Percentiles rank a stretch among this genome's conserved stretches.
Conservation (phyloP, 2,329 filamentous ascomycete species). For the Aspergillus terreus region DNA sequence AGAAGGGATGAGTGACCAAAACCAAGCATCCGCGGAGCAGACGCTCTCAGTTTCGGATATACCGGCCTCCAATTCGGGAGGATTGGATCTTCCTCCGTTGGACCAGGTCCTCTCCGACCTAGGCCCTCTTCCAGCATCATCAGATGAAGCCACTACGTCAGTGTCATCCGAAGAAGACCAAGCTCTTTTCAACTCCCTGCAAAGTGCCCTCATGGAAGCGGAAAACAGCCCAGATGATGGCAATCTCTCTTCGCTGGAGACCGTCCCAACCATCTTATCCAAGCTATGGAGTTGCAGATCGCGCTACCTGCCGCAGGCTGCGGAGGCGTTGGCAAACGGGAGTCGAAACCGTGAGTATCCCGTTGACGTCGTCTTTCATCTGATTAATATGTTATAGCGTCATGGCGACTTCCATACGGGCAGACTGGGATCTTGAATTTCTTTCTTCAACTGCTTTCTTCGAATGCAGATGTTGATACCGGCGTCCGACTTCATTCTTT, state of each 20-base stretch:
- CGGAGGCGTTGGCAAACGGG: constrained; percentile 39
- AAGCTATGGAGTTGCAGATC: constrained; percentile 37
- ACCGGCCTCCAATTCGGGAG: background rate
- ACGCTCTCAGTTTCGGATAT: background rate
- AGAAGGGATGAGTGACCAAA: background rate
- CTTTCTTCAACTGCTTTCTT: constrained; percentile 38
- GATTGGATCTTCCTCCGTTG: constrained; percentile 23
- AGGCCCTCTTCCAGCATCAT: constrained; percentile 15
- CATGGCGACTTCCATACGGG: constrained; percentile 38
- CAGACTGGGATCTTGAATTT: constrained; percentile 39
- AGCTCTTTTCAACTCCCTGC: constrained; percentile 32
- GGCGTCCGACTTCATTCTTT: constrained; percentile 38
- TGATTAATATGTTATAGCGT: constrained; percentile 24
- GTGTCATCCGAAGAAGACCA: constrained; percentile 28
- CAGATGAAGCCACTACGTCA: constrained; percentile 7
- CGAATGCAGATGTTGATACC: constrained; percentile 25
- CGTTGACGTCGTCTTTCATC: background rate
- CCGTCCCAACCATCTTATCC: constrained; percentile 26
- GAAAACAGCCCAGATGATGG: constrained; percentile 16
- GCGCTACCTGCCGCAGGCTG: constrained; percentile 29
- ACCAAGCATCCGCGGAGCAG: background rate
- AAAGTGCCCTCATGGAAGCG: constrained; percentile 24
- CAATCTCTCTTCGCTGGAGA: constrained; percentile 23
- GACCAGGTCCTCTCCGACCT: constrained; percentile 23
- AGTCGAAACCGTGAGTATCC: constrained; percentile 40